phyloP scores from a whole-genome alignment of 305 asterid species.

The Ilex paraguariensis region DNA sequence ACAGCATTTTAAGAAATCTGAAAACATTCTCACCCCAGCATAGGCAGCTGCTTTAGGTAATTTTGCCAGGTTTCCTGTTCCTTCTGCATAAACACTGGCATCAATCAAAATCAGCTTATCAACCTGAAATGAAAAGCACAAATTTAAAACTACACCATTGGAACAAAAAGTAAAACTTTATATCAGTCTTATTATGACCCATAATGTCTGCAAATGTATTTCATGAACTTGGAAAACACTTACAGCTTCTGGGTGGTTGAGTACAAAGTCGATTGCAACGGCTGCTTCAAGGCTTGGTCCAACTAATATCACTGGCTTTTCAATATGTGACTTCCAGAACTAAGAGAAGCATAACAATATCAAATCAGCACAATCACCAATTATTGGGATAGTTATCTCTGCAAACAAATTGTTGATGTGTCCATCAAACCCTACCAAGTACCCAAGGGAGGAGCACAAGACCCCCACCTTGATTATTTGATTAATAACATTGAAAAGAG shows the following conservation, averaged over 20 bases:
- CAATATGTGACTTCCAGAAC: slow-evolving; percentile 79
- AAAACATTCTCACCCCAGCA: slow-evolving; percentile 62
- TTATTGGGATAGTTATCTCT: too few species aligned
- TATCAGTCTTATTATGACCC: too few species aligned
- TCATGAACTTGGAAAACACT: slow-evolving; percentile 12
- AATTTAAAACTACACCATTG: too few species aligned
- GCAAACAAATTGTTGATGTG: too few species aligned
- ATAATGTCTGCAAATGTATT: too few species aligned
- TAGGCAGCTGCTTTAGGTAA: slow-evolving; percentile 71
- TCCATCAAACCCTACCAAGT: too few species aligned
- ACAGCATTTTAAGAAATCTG: background rate
- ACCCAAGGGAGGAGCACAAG: too few species aligned
- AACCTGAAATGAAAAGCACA: slow-evolving; percentile 40
- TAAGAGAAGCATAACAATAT: slow-evolving; percentile 18
- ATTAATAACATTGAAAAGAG: too few species aligned
- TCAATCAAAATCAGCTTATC: slow-evolving; percentile 78
- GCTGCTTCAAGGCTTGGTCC: slow-evolving; percentile 99
- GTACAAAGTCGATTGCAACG: slow-evolving; percentile 69
- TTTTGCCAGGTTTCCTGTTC: slow-evolving; percentile 78
- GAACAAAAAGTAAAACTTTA: too few species aligned
- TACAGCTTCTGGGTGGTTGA: slow-evolving; percentile 80
- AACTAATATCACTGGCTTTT: slow-evolving; percentile 73
- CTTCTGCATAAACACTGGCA: slow-evolving; percentile 95
- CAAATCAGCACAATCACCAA: too few species aligned
- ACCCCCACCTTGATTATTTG: too few species aligned